Conservation (phyloP, 2,329 filamentous ascomycete genomes). For the Aspergillus pseudoviridinutans region DNA sequence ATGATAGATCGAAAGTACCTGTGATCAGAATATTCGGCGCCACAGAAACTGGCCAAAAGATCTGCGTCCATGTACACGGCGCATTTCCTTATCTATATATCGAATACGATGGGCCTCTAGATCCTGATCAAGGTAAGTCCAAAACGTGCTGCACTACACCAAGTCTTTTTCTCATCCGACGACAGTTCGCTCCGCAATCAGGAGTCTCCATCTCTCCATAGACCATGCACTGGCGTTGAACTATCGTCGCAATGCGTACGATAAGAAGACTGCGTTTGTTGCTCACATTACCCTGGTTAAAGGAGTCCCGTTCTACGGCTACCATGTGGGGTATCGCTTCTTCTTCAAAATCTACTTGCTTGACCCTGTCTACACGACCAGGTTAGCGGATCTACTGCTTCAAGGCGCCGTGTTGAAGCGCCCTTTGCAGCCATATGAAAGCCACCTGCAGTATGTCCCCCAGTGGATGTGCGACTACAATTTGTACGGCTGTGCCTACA, state of each 20-base stretch:
- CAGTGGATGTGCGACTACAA: conserved; percentile 99
- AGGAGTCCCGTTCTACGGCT: conserved; percentile 92
- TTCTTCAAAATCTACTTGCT: conserved; percentile 95
- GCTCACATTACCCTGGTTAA: conserved; percentile 90
- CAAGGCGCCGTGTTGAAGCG: conserved; percentile 84
- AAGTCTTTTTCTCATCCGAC: conserved; percentile 9
- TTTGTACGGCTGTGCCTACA: conserved; percentile 86
- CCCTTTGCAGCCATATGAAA: conserved; percentile 87
- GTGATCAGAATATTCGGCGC: conserved; percentile 88
- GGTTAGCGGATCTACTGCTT: conserved; percentile 78
- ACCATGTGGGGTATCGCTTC: conserved; percentile 83
- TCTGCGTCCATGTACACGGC: conserved; percentile 93
- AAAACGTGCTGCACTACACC: background rate
- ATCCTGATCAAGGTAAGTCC: conserved; percentile 61
- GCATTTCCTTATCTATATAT: conserved; percentile 95
- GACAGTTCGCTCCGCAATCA: conserved; percentile 70
- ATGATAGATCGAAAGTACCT: conserved; percentile 69
- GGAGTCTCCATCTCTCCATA: conserved; percentile 76
- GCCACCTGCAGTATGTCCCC: conserved; percentile 83
- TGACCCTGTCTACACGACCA: conserved; percentile 81
- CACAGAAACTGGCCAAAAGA: conserved; percentile 91
- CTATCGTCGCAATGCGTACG: conserved; percentile 71
- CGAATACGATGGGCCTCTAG: conserved; percentile 70
- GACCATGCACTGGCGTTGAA: conserved; percentile 84
- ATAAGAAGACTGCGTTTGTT: conserved; percentile 69